These are phyloP conservation scores for Madurella fahalii DNA, from an alignment of 2,329 filamentous ascomycete species.

Conservation along the genomic window DNA sequence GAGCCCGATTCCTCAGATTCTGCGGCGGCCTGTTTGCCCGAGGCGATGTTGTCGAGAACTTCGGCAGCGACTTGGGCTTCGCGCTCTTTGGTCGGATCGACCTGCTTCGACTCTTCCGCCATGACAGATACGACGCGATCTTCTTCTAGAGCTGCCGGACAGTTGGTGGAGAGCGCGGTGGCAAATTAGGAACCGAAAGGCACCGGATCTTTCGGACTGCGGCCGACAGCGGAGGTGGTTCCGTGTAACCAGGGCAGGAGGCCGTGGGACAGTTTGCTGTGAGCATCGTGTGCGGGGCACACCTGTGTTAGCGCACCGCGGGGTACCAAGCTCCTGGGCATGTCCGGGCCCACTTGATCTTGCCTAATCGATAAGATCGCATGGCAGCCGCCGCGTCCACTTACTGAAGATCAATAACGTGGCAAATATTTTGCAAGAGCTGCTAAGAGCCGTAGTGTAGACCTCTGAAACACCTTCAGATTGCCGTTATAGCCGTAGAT, in stretches of 20 bases:
- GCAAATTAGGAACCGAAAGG: neutral
- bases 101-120: slow-evolving; percentile 61
- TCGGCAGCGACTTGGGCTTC: slow-evolving; percentile 39
- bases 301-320: slow-evolving; percentile 5
- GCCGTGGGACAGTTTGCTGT: neutral
- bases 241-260: too few species aligned
- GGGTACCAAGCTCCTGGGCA: slow-evolving; percentile 16
- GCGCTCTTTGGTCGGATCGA: slow-evolving; percentile 47
- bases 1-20: slow-evolving; percentile 45
- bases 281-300: neutral
- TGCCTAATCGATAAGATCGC: too few species aligned
- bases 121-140: slow-evolving; percentile 5
- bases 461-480: too few species aligned
- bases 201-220: neutral
- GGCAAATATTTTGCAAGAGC: too few species aligned
- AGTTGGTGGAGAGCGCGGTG: neutral
- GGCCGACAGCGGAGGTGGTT: too few species aligned
- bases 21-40: slow-evolving; percentile 43
- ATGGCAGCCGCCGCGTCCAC: too few species aligned
- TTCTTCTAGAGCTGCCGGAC: neutral
- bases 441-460: too few species aligned
- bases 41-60: slow-evolving; percentile 34
- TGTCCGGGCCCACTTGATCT: too few species aligned
- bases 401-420: too few species aligned
- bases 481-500: too few species aligned